These are phyloP conservation scores for Cladorrhinum samala DNA, from an alignment of 495 filamentous ascomycete genomes.

Conservation along the genomic window DNA sequence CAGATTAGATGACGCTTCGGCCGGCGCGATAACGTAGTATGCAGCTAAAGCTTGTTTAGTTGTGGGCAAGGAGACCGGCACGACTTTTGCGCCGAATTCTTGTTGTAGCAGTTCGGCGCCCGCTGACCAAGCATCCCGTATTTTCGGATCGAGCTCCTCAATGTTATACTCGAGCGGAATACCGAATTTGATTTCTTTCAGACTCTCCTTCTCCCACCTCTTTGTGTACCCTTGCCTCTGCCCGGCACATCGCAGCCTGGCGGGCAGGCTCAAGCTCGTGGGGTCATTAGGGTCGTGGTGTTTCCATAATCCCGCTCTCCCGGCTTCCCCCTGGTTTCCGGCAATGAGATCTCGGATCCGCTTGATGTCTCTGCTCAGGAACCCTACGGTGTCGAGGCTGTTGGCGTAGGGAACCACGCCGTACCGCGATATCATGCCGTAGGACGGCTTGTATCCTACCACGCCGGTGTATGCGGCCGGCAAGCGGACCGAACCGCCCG, in stretches of 20 bases:
- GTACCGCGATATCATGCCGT: conserved; percentile 63
- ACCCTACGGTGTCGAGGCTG: conserved; percentile 87
- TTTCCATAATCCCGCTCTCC: conserved; percentile 31
- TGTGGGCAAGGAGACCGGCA: conserved; percentile 72
- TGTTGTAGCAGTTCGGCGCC: conserved; percentile 51
- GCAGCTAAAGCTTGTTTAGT: conserved; percentile 82
- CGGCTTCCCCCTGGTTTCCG: conserved; percentile 10
- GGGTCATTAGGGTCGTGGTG: conserved; percentile 69
- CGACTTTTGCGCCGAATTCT: conserved; percentile 58
- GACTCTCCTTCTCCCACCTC: conserved; percentile 15
- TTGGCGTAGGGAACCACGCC: conserved; percentile 95
- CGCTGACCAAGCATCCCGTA: conserved; percentile 63
- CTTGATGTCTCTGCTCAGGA: conserved; percentile 53
- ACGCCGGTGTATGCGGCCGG: conserved; percentile 86
- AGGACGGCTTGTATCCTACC: conserved; percentile 87
- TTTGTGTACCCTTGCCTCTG: conserved; percentile 33
- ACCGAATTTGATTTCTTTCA: conserved; percentile 52
- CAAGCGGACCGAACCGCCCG: conserved; percentile 85
- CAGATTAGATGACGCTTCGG: conserved; percentile 95
- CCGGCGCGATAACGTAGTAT: conserved; percentile 92
- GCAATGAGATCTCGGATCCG: conserved; percentile 52
- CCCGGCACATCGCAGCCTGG: conserved; percentile 48
- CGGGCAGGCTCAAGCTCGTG: conserved; percentile 56
- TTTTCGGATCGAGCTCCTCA: conserved; percentile 57
- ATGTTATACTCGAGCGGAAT: conserved; percentile 87